Base-by-base conservation (phyloP, 352 stramenopile species). In the Phytophthora pisi region DNA sequence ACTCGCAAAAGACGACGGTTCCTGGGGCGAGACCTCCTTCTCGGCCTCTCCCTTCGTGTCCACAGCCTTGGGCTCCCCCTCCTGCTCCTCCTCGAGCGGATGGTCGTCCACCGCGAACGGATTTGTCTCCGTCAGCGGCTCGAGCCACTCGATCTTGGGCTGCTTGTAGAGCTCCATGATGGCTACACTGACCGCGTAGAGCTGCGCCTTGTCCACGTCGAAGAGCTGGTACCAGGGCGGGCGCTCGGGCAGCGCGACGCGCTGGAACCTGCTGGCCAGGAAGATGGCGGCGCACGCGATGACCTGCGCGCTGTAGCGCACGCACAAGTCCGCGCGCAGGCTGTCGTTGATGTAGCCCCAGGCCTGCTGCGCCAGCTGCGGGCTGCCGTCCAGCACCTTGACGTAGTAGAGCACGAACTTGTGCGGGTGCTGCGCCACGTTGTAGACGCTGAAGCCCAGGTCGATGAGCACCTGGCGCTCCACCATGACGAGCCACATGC, bases 371-470 rank as follows among this genome's bases (percentile, higher is more conserved):
- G 90, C 90, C 45, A 97, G 73, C 38, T 75, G 69, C 23, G 87
- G 74, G 67, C 72, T 86, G 56, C 79, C 82, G 49, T 92, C 82
- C 54, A 97, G 73, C 46, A 96, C 78, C 59, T 97, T 97, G 64
- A 98, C 73, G 66, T 97, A 97, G 75, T 98, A 98, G 49, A 98
- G 62, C 57, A 98, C 92, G 66, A 94, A 98, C 80, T 97, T 97
- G 83, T 98, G 93, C 50, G 92, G 90, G 64, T 98, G 93, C 66
- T 98, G 90, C 62, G 90, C 93, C 66, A 97, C 89, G 54, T 85
- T 95, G 75, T 98, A 97, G 57, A 98, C 75, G 47, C 88, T 93
- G 60, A 98, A 98, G 55, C 93, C 93, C n/a, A 98, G 66, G 46
- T 97, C 90, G 53, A 97, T 97, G 40, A 98, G 88, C 43, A 98